phyloP scores from a whole-genome alignment of 2,329 filamentous ascomycete species.

The Alternaria angustiovoidea region DNA sequence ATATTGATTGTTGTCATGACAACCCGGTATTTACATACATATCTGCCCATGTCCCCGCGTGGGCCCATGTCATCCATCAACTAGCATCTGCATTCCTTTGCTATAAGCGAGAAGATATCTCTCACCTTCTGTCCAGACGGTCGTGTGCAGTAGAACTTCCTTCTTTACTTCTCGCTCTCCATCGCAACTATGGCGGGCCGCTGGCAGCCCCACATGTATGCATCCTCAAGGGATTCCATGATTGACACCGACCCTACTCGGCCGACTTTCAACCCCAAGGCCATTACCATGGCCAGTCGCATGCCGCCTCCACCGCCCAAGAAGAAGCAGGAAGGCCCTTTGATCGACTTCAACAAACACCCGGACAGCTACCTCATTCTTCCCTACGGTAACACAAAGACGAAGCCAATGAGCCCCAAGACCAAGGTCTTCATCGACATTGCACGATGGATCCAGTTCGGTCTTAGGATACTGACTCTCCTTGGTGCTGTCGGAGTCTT shows the following conservation, averaged over 20 bases:
- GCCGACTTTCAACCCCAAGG: constrained; percentile 82
- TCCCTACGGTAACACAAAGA: constrained; percentile 67
- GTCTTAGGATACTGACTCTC: constrained; percentile 71
- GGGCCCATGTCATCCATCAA: constrained; percentile 40
- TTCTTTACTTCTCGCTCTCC: constrained; percentile 37
- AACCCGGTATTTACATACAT: constrained; percentile 42
- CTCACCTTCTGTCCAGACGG: constrained; percentile 38
- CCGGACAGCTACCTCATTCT: constrained; percentile 77
- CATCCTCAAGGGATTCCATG: constrained; percentile 59
- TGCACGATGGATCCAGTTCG: constrained; percentile 73
- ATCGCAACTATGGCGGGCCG: constrained; percentile 52
- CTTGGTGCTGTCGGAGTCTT: constrained; percentile 75
- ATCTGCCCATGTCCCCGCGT: constrained; percentile 32
- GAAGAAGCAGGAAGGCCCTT: constrained; percentile 74
- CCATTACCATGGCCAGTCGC: constrained; percentile 81
- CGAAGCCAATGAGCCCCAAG: constrained; percentile 71
- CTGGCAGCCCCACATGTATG: constrained; percentile 77
- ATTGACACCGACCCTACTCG: constrained; percentile 55
- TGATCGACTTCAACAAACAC: constrained; percentile 84
- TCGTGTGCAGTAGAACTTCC: constrained; percentile 34
- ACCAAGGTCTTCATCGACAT: constrained; percentile 76
- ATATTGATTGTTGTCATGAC: constrained; percentile 42
- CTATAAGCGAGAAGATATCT: constrained; percentile 37
- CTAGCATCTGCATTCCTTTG: constrained; percentile 41
- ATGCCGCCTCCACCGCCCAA: constrained; percentile 66